Base-by-base conservation (phyloP, 768 basidiomycete genomes). In the Boletus subcaerulescens region DNA sequence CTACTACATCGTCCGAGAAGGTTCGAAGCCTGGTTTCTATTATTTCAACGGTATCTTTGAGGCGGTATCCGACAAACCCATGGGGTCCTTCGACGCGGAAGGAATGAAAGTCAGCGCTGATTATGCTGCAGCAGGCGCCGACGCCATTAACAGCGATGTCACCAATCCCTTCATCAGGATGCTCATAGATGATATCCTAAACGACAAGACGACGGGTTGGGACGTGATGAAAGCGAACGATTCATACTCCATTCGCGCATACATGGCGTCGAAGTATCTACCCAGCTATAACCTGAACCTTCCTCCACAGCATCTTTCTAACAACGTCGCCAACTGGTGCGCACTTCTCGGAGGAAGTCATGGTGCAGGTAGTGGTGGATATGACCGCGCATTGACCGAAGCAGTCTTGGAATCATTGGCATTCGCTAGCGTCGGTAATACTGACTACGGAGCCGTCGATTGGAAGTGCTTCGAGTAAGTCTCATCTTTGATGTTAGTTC, bases 401-500 rank as follows among this genome's bases (percentile, higher is more conserved):
- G 57, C 64, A 0, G 66, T 76, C 20, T 56, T 77, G 65, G 69
- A 22, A 48, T 65, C 22, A 5, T 32, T 75, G 20, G 63, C 62
- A 3, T 73, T 73, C 26, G 63, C 57, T 33, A 32, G 44, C 1
- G 35, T 51, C 0, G 45, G 40, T 3, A 13, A 26, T 5, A 52
- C 2, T 6, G 8, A 53, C 36, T 61, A 39, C 5, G 60, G 57
- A 8, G 53, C 59, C 0, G 60, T 67, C 7, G 59, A 66, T 4
- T 67, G 65, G 65, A 62, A 60, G 33, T 73, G 68, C 40, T 66
- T 73, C 41, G 60, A 67, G 70, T 74, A 40, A 48, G 72, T 62
- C 29, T 1, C 29, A 42, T 26, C 26, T 3, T 22, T 29, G n/a
- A 17, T 58, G 20, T 42, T 12, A n/a, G 12, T 18, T 8, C 10